phyloP scores from a whole-genome alignment of 805 yeast genomes.

The Wickerhamiella allomyrinae region DNA sequence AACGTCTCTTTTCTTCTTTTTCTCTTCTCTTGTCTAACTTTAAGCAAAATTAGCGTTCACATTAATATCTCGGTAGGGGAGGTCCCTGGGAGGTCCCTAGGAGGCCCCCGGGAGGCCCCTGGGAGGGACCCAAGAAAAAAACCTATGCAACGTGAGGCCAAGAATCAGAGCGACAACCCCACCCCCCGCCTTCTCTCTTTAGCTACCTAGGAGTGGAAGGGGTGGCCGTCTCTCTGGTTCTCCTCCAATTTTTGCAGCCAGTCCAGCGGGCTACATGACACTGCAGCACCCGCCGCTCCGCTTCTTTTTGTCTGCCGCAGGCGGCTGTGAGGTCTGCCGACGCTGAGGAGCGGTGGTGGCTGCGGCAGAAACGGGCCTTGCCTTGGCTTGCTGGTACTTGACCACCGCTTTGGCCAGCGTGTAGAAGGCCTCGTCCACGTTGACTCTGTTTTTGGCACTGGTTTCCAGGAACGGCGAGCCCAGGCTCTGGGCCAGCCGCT shows the following conservation, averaged over 20 bases:
- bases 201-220: too few relatives aligned
- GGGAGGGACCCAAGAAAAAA: too few relatives aligned
- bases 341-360: conserved; percentile 1
- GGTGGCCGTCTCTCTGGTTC: too few relatives aligned
- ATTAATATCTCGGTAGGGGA: too few relatives aligned
- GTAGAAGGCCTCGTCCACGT: conserved; percentile 76
- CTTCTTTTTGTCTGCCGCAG: background rate
- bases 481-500: conserved; percentile 49
- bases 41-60: too few relatives aligned
- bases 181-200: too few relatives aligned
- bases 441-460: conserved; percentile 78
- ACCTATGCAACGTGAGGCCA: too few relatives aligned
- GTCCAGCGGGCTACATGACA: background rate
- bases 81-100: too few relatives aligned
- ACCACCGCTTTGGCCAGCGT: conserved; percentile 27
- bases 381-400: conserved; percentile 15
- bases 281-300: conserved; percentile 1
- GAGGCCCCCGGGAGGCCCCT: too few relatives aligned
- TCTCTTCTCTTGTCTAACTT: background rate
- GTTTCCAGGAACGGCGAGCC: conserved; percentile 69
- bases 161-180: too few relatives aligned
- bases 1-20: background rate
- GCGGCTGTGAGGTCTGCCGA: background rate
- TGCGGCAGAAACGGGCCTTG: conserved; percentile 1
- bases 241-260: too few relatives aligned